Base-by-base conservation (phyloP, 2,329 filamentous ascomycete species). In the Apiospora kogelbergensis region DNA sequence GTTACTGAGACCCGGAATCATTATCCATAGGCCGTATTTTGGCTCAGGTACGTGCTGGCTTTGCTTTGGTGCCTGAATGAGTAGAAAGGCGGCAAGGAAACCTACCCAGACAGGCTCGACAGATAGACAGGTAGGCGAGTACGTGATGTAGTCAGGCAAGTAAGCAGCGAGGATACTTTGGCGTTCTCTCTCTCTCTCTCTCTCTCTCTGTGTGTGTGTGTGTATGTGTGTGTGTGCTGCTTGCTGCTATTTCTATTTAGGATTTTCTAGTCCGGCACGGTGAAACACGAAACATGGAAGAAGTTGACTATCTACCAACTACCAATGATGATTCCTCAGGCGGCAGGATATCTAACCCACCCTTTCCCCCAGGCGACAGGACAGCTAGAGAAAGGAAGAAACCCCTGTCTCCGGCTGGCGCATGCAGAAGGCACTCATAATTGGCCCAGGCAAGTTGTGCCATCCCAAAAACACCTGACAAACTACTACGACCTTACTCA, bases 271-370 rank as follows among this genome's bases (percentile, higher is more conserved):
- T 30, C 63, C 63, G 63, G 63, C 63, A 65, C 63, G 63, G 63
- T 65, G 63, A 65, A 65, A 65, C 63, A 44, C 63, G 63, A 30
- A 65, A 44, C 63, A 65, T 65, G 63, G 63, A 65, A 65, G 63
- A 65, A 65, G 37, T 65, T 40, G 63, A 65, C 37, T 41, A 40
- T 37, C 63, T 42, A 44, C 44, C 37, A 65, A 65, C 37, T 41
- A 40, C 63, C 63, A 65, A 44, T 65, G 63, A 65, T 65, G 63
- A 24, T 65, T 44, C 63, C 37, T 44, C 37, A 44, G 63, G 44
- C 63, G 41, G 63, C 41, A 30, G 40, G 13, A 44, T 65, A 65
- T 44, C 63, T 24, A 65, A 65, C 63, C 63, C 63, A 42, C 63
- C 57, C 41, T 65, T 30, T 37, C 30, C 53, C 53, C 53, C 37